Percentiles rank a stretch among this genome's conserved stretches.
phyloP scores from a whole-genome alignment of 176 grass and related monocot species.

The Guadua angustifolia region DNA sequence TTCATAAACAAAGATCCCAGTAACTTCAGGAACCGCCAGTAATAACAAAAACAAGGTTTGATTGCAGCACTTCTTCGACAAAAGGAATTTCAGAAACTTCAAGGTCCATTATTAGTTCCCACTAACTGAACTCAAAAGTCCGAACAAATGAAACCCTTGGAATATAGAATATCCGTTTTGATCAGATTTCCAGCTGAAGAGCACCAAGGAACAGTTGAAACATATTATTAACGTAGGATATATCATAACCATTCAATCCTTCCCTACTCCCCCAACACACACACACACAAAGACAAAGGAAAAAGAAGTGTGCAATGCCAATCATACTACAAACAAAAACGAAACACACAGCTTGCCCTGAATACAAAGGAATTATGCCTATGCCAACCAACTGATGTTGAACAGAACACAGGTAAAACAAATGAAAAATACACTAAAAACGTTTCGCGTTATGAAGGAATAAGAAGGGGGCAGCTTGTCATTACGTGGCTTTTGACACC shows the following conservation, averaged over 20 bases:
- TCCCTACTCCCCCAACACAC: no score
- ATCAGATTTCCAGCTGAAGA: not conserved
- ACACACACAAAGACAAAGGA: not conserved
- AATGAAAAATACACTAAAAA: not conserved
- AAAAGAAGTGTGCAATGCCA: not conserved
- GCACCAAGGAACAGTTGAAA: not conserved
- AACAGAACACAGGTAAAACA: conserved; percentile 10
- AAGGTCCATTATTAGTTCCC: not conserved
- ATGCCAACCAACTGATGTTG: conserved; percentile 3
- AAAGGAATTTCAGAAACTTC: not conserved
- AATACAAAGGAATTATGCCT: conserved; percentile 6
- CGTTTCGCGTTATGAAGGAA: not conserved
- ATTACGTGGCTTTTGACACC: not conserved
- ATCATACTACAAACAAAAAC: not conserved
- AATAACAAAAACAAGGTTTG: not conserved
- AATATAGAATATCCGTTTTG: not conserved
- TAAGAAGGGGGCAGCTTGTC: not conserved
- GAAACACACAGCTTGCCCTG: conserved; percentile 14
- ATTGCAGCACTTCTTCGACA: not conserved
- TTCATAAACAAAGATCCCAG: not conserved
- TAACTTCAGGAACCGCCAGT: not conserved
- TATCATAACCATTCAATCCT: not conserved
- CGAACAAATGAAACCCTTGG: not conserved
- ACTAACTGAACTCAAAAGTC: not conserved
- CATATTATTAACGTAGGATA: not conserved